Conservation (phyloP, 345 rosid species). For the Turnera subulata region DNA sequence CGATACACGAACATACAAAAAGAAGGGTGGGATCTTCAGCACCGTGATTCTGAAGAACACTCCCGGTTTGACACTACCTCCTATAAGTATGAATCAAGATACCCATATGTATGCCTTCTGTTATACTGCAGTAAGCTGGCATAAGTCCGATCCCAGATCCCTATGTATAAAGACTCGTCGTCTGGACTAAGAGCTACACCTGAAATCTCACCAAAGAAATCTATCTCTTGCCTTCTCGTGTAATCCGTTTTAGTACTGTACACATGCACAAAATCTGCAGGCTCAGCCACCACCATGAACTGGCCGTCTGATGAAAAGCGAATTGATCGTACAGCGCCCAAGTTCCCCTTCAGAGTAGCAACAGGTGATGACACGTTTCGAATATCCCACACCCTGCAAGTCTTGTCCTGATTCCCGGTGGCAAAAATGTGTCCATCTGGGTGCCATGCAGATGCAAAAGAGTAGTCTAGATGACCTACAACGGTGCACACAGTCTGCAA, state of each 20-base stretch:
- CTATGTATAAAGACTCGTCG: slow-evolving; percentile 47
- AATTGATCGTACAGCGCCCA: slow-evolving; percentile 55
- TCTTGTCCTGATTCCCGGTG: slow-evolving; percentile 65
- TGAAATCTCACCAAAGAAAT: slow-evolving; percentile 66
- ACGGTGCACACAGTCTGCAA: slow-evolving; percentile 39
- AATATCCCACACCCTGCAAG: slow-evolving; percentile 61
- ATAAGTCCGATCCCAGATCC: slow-evolving; percentile 63
- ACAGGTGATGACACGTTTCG: slow-evolving; percentile 41
- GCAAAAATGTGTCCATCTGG: slow-evolving; percentile 52
- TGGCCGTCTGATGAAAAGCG: slow-evolving; percentile 53
- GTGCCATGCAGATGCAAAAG: slow-evolving; percentile 69
- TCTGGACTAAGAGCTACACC: slow-evolving; percentile 64
- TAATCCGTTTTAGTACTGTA: slow-evolving; percentile 37
- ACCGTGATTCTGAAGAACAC: too few species aligned
- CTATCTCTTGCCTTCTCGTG: slow-evolving; percentile 47
- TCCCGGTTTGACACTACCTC: too few species aligned
- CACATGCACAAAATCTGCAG: slow-evolving; percentile 65
- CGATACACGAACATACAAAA: too few species aligned
- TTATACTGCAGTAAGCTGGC: slow-evolving; percentile 53
- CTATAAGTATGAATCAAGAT: too few species aligned
- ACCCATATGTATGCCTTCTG: slow-evolving; percentile 36
- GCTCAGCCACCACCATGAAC: slow-evolving; percentile 56
- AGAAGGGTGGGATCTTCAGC: too few species aligned
- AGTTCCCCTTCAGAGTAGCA: slow-evolving; percentile 50
- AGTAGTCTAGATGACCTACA: slow-evolving; percentile 54